Evolutionary conservation across 768 basidiomycete species (phyloP), one percentile per base, ranked within the genome.

Genomic region (Termitomyces titanicus): DNA sequence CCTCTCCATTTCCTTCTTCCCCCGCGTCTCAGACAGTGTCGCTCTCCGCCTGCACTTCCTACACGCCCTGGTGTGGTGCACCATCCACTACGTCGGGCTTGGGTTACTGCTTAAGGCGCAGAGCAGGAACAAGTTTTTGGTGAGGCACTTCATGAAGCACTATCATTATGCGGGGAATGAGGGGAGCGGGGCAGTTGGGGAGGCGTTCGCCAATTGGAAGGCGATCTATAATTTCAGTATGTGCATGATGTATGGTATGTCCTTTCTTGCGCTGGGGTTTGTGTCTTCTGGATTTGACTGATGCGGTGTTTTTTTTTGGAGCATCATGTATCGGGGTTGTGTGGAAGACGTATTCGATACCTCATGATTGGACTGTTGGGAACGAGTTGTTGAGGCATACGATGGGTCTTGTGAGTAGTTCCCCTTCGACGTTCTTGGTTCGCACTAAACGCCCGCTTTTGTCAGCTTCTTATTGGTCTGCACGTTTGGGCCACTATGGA

Each of bases 121-220:
- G 70, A 88, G 89, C 61, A 79, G 86, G 68, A 82, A 72, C 68
- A 95, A 94, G 69, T 97, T 89, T 74, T 72, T 98, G 37, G 97
- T 98, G 25, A 75, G 93, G 60, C 97, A 99, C 69, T 98, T 89
- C 67, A 72, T 97, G 63, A 94, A 96, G 76, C 85, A 98, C 65
- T 99, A 98, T 65, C 85, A 93, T 63, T 98, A 98, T 69, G 80
- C 85, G 12, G 75, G 77, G 44, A 77, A 83, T 55, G 85, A 89
- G 53, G 82, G 79, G 15, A 84, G 84, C 55, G 83, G 85, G 44
- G 95, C 96, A 0, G 82, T 94, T n/a, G 79, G 85, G 37, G 97
- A 99, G 66, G 93, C 96, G 0, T 99, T 98, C 63, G 78, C 82
- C 25, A 98, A 97, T 69, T 99, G 95, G 94, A 98, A 98, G 71